phyloP scores from a whole-genome alignment of 1,284 basidiomycete species.

The Rhizoctonia solani region DNA sequence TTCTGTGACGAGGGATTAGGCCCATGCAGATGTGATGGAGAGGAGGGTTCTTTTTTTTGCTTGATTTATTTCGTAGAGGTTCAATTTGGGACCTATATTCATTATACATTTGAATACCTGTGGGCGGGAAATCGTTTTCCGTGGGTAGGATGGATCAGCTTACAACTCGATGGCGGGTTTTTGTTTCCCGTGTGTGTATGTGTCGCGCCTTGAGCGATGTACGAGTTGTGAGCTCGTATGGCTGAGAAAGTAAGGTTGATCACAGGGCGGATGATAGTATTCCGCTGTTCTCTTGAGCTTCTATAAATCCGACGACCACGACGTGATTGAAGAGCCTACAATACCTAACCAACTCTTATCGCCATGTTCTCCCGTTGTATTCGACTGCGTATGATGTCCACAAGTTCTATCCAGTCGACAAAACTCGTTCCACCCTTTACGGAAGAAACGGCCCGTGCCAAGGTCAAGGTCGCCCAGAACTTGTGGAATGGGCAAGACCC shows the following conservation, averaged over 20 bases:
- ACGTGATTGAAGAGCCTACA: too few relatives aligned
- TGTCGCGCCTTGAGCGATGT: too few relatives aligned
- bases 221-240: too few relatives aligned
- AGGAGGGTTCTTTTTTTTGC: not conserved
- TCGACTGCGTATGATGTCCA: conserved; percentile 1
- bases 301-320: not conserved
- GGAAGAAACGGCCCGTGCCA: conserved; percentile 34
- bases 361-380: not conserved
- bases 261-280: not conserved
- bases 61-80: too few relatives aligned
- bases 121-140: too few relatives aligned
- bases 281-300: not conserved
- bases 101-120: too few relatives aligned
- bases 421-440: conserved; percentile 38
- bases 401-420: not conserved
- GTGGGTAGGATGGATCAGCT: too few relatives aligned
- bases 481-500: conserved; percentile 40
- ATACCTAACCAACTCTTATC: too few relatives aligned
- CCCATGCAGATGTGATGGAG: not conserved
- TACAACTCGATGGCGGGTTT: too few relatives aligned
- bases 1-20: conserved; percentile 40
- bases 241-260: too few relatives aligned
- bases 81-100: too few relatives aligned
- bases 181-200: not conserved
- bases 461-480: conserved; percentile 41